These are phyloP conservation scores for Fusarium decemcellulare DNA, from an alignment of 2,329 filamentous ascomycete species.

Conservation along the genomic window DNA sequence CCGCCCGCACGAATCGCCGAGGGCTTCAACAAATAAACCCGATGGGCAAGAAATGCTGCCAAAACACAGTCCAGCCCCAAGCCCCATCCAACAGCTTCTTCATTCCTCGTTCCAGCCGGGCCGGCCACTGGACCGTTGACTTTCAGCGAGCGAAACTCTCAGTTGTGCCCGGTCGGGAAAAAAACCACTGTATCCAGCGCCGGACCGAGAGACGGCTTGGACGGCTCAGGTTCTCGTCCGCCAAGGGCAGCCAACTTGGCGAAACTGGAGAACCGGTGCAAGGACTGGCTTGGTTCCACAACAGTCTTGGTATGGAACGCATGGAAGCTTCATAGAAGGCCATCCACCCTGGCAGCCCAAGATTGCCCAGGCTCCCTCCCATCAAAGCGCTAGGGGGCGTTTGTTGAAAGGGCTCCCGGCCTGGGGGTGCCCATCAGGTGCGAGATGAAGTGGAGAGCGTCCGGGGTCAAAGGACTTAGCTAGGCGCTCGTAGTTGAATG, in stretches of 20 bases:
- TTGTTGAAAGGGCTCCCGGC: neutral
- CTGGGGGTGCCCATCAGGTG: slow-evolving; percentile 14
- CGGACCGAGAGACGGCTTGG: slow-evolving; percentile 24
- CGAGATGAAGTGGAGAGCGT: slow-evolving; percentile 38
- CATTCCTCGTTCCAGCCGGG: slow-evolving; percentile 39
- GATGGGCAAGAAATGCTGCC: slow-evolving; percentile 8
- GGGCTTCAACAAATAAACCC: neutral
- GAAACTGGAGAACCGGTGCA: slow-evolving; percentile 22
- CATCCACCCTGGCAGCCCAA: slow-evolving; percentile 14
- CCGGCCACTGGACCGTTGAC: slow-evolving; percentile 29
- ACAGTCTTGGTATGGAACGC: slow-evolving; percentile 40
- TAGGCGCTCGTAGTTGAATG: slow-evolving; percentile 42
- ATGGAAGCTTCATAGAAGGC: slow-evolving; percentile 47
- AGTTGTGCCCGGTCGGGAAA: neutral
- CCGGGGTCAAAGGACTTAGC: slow-evolving; percentile 24
- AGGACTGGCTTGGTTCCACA: slow-evolving; percentile 37
- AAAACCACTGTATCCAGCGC: slow-evolving; percentile 7
- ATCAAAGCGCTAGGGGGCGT: slow-evolving; percentile 12
- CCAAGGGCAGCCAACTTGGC: slow-evolving; percentile 33
- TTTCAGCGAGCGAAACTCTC: slow-evolving; percentile 38
- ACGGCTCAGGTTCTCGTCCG: slow-evolving; percentile 33
- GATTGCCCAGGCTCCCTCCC: slow-evolving; percentile 32
- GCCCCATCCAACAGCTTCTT: slow-evolving; percentile 10
- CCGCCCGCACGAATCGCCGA: slow-evolving; percentile 9
- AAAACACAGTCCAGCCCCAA: slow-evolving; percentile 25